Evolutionary conservation across 495 filamentous ascomycete species (phyloP).

Genomic region (Monascus purpureus): DNA sequence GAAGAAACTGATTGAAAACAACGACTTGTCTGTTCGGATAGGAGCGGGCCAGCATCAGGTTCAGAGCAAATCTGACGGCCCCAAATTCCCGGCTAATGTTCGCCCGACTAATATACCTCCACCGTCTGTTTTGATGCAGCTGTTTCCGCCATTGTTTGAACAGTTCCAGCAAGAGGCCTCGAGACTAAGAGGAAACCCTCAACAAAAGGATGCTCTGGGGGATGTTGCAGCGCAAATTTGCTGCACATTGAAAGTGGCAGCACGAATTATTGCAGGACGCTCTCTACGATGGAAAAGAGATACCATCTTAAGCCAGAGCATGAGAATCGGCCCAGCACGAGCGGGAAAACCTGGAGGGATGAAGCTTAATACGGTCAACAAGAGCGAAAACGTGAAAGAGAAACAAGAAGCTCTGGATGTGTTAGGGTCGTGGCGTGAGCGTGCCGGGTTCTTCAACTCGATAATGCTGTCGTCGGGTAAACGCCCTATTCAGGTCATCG

Average conservation of each 20-base stretch:
- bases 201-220: slow-evolving; percentile 6
- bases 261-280: slow-evolving; percentile 73
- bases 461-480: slow-evolving; percentile 20
- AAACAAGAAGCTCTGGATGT: slow-evolving; percentile 77
- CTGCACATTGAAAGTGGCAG: slow-evolving; percentile 48
- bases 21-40: neutral
- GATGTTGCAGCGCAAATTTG: slow-evolving; percentile 31
- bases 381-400: slow-evolving; percentile 65
- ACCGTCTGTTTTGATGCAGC: slow-evolving; percentile 63
- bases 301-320: slow-evolving; percentile 67
- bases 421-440: slow-evolving; percentile 50
- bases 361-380: slow-evolving; percentile 77
- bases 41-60: neutral
- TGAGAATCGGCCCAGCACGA: slow-evolving; percentile 66
- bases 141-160: slow-evolving; percentile 55
- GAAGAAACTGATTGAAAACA: neutral
- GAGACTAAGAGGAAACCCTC: slow-evolving; percentile 9
- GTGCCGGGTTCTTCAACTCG: slow-evolving; percentile 26
- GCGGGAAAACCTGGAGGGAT: slow-evolving; percentile 58
- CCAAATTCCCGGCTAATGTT: slow-evolving; percentile 13
- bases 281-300: slow-evolving; percentile 84
- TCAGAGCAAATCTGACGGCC: neutral
- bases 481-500: slow-evolving; percentile 50
- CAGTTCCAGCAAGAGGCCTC: slow-evolving; percentile 24
- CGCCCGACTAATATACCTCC: slow-evolving; percentile 85